A percentile compares a stretch with the other conserved stretches of the same genome.
phyloP scores from a whole-genome alignment of 345 rosid genomes.

The Corchorus olitorius region DNA sequence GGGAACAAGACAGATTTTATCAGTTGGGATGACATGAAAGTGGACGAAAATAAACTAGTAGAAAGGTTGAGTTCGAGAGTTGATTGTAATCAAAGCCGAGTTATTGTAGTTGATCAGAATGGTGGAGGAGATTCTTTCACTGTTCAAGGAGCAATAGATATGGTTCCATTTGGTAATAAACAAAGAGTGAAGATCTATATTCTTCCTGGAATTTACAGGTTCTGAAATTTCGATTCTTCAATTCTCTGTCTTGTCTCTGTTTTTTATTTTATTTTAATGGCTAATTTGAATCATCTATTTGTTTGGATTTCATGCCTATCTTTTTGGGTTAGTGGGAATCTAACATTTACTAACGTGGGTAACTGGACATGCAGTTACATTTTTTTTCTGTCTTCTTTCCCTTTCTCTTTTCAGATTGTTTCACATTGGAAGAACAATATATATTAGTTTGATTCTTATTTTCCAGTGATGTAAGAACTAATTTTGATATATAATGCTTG shows the following conservation, averaged over 20 bases:
- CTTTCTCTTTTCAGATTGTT: neutral
- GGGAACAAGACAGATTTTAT: neutral
- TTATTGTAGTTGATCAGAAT: constrained; percentile 68
- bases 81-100: constrained; percentile 35
- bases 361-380: constrained; percentile 14
- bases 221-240: neutral
- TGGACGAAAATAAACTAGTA: constrained; percentile 31
- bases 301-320: constrained; percentile 38
- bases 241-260: neutral
- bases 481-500: neutral
- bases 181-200: constrained; percentile 75
- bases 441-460: no score
- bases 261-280: neutral
- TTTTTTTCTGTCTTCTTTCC: neutral
- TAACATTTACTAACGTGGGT: constrained; percentile 41
- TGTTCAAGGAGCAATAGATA: constrained; percentile 87
- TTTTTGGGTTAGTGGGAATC: constrained; percentile 44
- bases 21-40: constrained; percentile 56
- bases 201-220: constrained; percentile 92
- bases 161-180: constrained; percentile 67
- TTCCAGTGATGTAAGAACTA: neutral
- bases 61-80: constrained; percentile 31
- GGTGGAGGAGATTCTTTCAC: constrained; percentile 75
- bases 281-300: constrained; percentile 16
- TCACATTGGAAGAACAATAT: neutral